These are phyloP conservation scores for Macrophomina pseudophaseolina DNA, from an alignment of 2,329 filamentous ascomycete species.

Conservation along the genomic window DNA sequence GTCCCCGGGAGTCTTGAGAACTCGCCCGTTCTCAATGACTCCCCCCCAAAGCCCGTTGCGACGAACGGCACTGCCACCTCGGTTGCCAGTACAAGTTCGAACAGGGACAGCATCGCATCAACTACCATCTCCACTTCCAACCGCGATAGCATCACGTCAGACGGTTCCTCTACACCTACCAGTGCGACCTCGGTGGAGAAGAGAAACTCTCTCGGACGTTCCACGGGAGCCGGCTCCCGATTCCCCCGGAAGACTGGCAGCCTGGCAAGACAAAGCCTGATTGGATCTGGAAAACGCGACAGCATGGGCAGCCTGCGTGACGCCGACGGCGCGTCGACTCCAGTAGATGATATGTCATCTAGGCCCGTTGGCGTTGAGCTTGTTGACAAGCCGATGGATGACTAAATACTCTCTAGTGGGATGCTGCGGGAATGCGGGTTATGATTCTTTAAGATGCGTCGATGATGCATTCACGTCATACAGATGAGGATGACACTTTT, in stretches of 20 bases:
- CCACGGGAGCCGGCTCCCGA: constrained; percentile 46
- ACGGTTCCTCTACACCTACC: constrained; percentile 33
- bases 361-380: constrained; percentile 65
- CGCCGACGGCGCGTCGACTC: constrained; percentile 42
- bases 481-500: constrained; percentile 6
- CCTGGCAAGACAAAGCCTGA: constrained; percentile 51
- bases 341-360: constrained; percentile 45
- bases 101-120: constrained; percentile 25
- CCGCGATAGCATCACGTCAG: constrained; percentile 25
- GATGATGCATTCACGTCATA: constrained; percentile 19
- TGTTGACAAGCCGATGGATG: constrained; percentile 79
- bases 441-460: constrained; percentile 22
- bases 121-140: constrained; percentile 28
- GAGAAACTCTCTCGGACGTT: constrained; percentile 67
- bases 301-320: constrained; percentile 38
- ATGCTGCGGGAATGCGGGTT: not conserved
- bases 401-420: constrained; percentile 49
- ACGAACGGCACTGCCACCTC: constrained; percentile 44
- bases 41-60: constrained; percentile 22
- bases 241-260: constrained; percentile 57
- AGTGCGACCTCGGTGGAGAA: constrained; percentile 56
- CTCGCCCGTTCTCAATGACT: constrained; percentile 43
- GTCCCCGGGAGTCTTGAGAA: constrained; percentile 69
- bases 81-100: constrained; percentile 29
- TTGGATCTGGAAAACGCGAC: constrained; percentile 28